These are phyloP conservation scores for Carallia pectinifolia DNA, from an alignment of 345 rosid genomes.

Conservation along the genomic window DNA sequence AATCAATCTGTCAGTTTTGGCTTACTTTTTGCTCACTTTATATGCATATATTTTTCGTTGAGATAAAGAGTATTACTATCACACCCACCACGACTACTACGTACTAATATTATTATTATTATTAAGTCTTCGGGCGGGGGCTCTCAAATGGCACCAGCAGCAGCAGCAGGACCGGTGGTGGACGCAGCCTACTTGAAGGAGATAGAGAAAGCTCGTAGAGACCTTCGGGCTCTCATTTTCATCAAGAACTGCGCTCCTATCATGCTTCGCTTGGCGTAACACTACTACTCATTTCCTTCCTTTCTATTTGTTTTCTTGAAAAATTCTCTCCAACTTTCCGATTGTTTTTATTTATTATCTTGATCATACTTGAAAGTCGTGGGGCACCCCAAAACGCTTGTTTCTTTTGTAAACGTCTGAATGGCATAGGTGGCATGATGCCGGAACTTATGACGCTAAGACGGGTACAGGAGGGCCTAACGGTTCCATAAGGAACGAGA, in stretches of 20 bases:
- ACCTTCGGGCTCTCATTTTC: slow-evolving; percentile 74
- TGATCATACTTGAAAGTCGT: too few species aligned
- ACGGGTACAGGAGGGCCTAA: slow-evolving; percentile 85
- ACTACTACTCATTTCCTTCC: not conserved
- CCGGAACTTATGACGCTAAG: slow-evolving; percentile 82
- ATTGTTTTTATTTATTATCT: too few species aligned
- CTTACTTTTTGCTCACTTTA: not conserved
- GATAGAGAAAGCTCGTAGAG: slow-evolving; percentile 65
- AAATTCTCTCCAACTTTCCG: too few species aligned
- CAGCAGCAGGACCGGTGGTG: slow-evolving; percentile 13
- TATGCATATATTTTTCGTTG: too few species aligned
- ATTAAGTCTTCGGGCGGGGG: not conserved
- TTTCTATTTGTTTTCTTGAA: not conserved
- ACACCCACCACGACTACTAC: too few species aligned
- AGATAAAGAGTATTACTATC: too few species aligned
- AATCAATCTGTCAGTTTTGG: not conserved
- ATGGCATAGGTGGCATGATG: slow-evolving; percentile 73
- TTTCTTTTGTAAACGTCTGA: not conserved
- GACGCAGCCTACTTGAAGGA: slow-evolving; percentile 61
- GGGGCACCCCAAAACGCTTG: not conserved
- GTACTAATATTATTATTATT: too few species aligned
- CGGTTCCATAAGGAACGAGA: slow-evolving; percentile 65
- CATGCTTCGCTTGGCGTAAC: slow-evolving; percentile 92
- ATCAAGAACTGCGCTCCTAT: slow-evolving; percentile 68
- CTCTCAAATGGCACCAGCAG: slow-evolving; percentile 31